Conservation (phyloP, 2,329 filamentous ascomycete species). For the Thelonectria rubi region DNA sequence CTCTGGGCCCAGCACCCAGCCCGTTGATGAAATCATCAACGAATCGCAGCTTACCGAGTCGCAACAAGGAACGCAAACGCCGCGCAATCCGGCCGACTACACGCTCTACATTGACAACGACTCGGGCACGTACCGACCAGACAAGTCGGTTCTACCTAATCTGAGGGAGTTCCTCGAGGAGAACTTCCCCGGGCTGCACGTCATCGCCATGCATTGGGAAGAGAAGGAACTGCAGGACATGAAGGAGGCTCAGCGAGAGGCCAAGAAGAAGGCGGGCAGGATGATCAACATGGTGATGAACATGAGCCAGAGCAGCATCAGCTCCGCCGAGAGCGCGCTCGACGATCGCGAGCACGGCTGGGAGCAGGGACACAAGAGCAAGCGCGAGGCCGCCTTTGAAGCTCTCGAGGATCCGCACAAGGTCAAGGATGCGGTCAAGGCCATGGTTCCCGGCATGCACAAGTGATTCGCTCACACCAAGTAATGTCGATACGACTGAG, state of each 20-base stretch:
- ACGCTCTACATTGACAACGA: slow-evolving; percentile 96
- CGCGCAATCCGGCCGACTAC: slow-evolving; percentile 67
- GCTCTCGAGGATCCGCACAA: slow-evolving; percentile 60
- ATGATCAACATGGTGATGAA: slow-evolving; percentile 66
- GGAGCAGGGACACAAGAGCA: slow-evolving; percentile 56
- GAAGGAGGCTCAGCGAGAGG: slow-evolving; percentile 78
- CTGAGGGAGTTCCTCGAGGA: slow-evolving; percentile 74
- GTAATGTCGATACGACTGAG: slow-evolving; percentile 29
- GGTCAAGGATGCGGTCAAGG: slow-evolving; percentile 51
- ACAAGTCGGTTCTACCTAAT: slow-evolving; percentile 76
- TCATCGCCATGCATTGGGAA: slow-evolving; percentile 81
- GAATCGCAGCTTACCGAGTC: slow-evolving; percentile 60
- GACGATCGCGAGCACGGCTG: slow-evolving; percentile 54
- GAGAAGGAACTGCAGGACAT: slow-evolving; percentile 76
- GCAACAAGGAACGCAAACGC: slow-evolving; percentile 57
- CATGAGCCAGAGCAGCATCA: slow-evolving; percentile 61
- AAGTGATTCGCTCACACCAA: slow-evolving; percentile 29
- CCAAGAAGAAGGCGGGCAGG: slow-evolving; percentile 72
- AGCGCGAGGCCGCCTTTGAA: slow-evolving; percentile 61
- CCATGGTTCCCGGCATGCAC: slow-evolving; percentile 39
- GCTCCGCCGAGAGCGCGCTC: slow-evolving; percentile 64
- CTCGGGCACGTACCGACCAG: slow-evolving; percentile 90
- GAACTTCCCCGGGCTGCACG: slow-evolving; percentile 80
- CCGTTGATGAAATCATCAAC: slow-evolving; percentile 51
- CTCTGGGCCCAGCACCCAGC: slow-evolving; percentile 51